Evolutionary conservation across 2,329 filamentous ascomycete species (phyloP).

Genomic region (Lachnum nothofagi): DNA sequence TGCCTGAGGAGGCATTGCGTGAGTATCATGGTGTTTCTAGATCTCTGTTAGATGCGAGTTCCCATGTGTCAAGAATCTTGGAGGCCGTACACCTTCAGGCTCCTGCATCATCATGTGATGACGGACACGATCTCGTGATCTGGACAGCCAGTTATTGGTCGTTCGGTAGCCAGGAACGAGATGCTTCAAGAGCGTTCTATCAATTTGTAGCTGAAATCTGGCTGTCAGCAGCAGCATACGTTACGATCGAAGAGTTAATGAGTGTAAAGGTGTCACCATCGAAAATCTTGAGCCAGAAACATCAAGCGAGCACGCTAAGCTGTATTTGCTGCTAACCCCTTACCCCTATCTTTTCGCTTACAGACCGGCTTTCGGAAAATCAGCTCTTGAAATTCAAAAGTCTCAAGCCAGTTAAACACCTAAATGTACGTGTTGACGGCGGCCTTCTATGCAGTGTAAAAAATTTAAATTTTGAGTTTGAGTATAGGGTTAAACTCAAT

Average conservation of each 20-base stretch:
- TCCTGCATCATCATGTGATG: constrained; percentile 16
- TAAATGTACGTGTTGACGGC: too few relatives aligned
- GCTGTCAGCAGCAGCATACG: not conserved
- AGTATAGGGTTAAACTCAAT: too few relatives aligned
- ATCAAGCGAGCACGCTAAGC: not conserved
- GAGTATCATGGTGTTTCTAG: constrained; percentile 28
- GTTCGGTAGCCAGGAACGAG: too few relatives aligned
- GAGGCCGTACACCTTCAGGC: constrained; percentile 3
- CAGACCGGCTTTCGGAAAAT: not conserved
- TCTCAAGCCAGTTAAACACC: too few relatives aligned
- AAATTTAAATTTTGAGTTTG: too few relatives aligned
- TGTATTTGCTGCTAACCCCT: not conserved
- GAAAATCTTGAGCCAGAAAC: too few relatives aligned
- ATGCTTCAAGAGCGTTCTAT: not conserved
- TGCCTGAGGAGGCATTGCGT: constrained; percentile 32
- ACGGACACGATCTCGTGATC: constrained; percentile 5
- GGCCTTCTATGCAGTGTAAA: too few relatives aligned
- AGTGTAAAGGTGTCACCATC: not conserved
- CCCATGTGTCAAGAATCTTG: not conserved
- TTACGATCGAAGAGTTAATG: too few relatives aligned
- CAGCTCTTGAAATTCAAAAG: too few relatives aligned
- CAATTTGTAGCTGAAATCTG: not conserved
- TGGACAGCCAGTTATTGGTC: not conserved
- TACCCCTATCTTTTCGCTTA: not conserved
- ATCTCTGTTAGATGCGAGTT: not conserved